Evolutionary conservation across 345 rosid genomes (phyloP).

Genomic region (Eucalyptus grandis): DNA sequence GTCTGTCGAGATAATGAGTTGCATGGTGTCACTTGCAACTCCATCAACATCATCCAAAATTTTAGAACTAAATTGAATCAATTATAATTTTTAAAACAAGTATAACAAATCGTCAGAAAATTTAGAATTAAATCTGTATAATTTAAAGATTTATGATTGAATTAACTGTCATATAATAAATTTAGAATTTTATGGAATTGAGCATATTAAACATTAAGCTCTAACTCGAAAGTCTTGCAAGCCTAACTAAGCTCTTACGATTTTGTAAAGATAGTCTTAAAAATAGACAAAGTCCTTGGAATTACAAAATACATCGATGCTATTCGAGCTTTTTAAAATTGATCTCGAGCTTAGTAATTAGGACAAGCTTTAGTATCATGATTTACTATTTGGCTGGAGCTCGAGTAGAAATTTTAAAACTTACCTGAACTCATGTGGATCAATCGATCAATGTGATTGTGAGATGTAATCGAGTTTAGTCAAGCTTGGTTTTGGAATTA

Average conservation of each 20-base stretch:
- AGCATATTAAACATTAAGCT: background rate
- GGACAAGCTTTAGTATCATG: background rate
- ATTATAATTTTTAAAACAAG: too few relatives aligned
- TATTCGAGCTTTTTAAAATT: background rate
- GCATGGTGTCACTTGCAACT: too few relatives aligned
- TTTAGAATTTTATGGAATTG: background rate
- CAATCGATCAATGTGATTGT: background rate
- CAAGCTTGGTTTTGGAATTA: background rate
- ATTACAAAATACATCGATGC: background rate
- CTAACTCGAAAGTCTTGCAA: background rate
- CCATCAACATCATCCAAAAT: too few relatives aligned
- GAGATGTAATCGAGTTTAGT: background rate
- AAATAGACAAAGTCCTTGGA: background rate
- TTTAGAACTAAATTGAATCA: too few relatives aligned
- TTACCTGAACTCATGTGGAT: background rate
- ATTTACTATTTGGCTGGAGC: background rate
- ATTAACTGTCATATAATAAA: too few relatives aligned
- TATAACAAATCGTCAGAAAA: too few relatives aligned
- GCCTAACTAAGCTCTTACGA: background rate
- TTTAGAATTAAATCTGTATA: too few relatives aligned
- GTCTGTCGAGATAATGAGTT: too few relatives aligned
- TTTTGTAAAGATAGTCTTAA: background rate
- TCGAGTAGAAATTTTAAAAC: background rate
- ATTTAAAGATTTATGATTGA: too few relatives aligned
- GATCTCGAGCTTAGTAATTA: background rate